Evolutionary conservation across 805 yeast genomes (phyloP), one percentile per base, ranked within the genome.

Genomic region (Candida maltosa): DNA sequence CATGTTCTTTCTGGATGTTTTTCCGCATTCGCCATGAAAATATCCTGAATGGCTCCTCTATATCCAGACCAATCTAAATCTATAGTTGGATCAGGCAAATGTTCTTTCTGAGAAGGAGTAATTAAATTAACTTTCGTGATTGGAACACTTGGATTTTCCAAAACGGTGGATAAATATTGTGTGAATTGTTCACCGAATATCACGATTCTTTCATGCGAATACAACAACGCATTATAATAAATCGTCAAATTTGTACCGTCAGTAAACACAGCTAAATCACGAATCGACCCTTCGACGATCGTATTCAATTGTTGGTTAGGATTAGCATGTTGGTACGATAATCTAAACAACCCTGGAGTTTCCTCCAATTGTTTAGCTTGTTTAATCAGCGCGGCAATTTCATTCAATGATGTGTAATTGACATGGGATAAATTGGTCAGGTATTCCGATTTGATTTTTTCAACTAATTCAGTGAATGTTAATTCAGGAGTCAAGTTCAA

Each of bases 1-100:
- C 97, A 87, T 9, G 84, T 71, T 54, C 95, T 76, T 22, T 86
- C 88, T 3, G 98, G 98, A 56, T 76, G 80, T 47, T 73, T 73
- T 30, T 71, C 78, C 10, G 98, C 96, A 55, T 93, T 94, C 39
- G 73, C 78, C 60, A 84, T 81, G 62, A 93, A 93, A 29, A 93
- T 89, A 52, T 93, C 98, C 54, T 93, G 99, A 49, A 93, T 94
- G 11, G 97, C 89, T 30, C 99, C 98, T 46, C 94, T 75, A 61
- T 78, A 93, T 19, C 83, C 84, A 27, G 80, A 70, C 97, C 97
- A 93, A 61, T 88, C 95, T 45, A 93, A 70, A 49, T 88, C 83
- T 7, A 66, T 58, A 6, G 87, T 85, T 29, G 99, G 97, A 56
- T 89, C 89, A 5, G 98, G 98, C 37, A 94, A 68, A 2, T 69